Evolutionary conservation across 495 filamentous ascomycete species (phyloP).

Genomic region (Neurospora hispaniola): DNA sequence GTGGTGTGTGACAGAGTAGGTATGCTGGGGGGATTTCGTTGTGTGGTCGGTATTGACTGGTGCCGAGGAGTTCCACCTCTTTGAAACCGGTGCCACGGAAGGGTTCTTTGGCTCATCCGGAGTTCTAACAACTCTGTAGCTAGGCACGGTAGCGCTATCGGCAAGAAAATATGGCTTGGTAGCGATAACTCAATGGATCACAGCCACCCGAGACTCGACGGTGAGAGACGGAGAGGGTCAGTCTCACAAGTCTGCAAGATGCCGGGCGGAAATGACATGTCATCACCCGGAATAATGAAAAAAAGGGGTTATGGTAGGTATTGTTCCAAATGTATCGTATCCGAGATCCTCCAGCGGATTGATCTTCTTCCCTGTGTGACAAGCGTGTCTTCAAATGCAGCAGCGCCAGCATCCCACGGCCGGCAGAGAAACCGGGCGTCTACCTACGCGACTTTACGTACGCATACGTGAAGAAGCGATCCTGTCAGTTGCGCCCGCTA

Average conservation of each 20-base stretch:
- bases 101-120: constrained; percentile 10
- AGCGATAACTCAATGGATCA: constrained; percentile 29
- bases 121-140: neutral
- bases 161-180: neutral
- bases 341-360: neutral
- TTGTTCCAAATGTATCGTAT: neutral
- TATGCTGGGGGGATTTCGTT: constrained; percentile 45
- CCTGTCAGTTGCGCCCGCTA: neutral
- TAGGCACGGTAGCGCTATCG: neutral
- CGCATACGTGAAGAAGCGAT: neutral
- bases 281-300: neutral
- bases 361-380: neutral
- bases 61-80: constrained; percentile 43
- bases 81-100: constrained; percentile 40
- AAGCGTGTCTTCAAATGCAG: neutral
- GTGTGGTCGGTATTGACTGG: constrained; percentile 25
- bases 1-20: constrained; percentile 58
- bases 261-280: neutral
- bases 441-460: neutral
- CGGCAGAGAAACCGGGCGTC: neutral
- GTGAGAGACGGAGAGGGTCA: constrained; percentile 56
- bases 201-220: constrained; percentile 57
- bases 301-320: neutral
- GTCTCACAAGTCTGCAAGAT: neutral
- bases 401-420: neutral